Base-by-base conservation (phyloP, 1,284 basidiomycete genomes). In the Ganoderma multipileum region DNA sequence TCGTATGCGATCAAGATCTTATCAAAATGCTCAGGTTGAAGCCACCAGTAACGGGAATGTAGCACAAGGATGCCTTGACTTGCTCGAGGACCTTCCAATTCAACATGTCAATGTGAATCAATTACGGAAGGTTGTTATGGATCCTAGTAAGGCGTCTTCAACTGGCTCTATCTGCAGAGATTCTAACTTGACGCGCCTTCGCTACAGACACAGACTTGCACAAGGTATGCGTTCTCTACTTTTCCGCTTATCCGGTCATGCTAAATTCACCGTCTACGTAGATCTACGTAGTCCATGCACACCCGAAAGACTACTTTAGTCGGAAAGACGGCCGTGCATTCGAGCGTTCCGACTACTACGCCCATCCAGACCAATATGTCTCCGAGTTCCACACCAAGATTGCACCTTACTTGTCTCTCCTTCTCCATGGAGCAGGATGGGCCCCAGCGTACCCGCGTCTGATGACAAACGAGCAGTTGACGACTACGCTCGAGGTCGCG, bases 391-490 rank as follows among this genome's bases (percentile, higher is more conserved):
- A 87, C 62, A 84, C 87, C 18, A 89, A 86, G 93, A 84, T 96
- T 50, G 94, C 94, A 0, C 95, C 94, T 0, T 95, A 94, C 78
- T 82, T 95, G 2, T 95, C 93, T 0, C 86, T 95, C 5, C 86
- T 97, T 67, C 83, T 97, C 62, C 95, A 97, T 72, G 95, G 95
- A 9, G 88, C 91, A 0, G 95, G 95, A 38, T 97, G 95, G 95
- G 83, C 88, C 20, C 84, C 87, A 0, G 85, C 83, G 0, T 96
- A 87, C 80, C 96, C 95, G 18, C 87, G 94, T 3, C 81, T 96
- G 9, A 90, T 97, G 86, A 88, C 88, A 1, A 93, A 87, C 41
- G 82, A 83, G 0, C 88, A 94, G 71, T 83, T 96, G 9, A 78
- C 79, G 0, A 76, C 78, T 41, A 89, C 90, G 0, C 82, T 94